Evolutionary conservation across 1,139 yeast genomes (phyloP).

Genomic region (Zygotorulaspora mrakii): DNA sequence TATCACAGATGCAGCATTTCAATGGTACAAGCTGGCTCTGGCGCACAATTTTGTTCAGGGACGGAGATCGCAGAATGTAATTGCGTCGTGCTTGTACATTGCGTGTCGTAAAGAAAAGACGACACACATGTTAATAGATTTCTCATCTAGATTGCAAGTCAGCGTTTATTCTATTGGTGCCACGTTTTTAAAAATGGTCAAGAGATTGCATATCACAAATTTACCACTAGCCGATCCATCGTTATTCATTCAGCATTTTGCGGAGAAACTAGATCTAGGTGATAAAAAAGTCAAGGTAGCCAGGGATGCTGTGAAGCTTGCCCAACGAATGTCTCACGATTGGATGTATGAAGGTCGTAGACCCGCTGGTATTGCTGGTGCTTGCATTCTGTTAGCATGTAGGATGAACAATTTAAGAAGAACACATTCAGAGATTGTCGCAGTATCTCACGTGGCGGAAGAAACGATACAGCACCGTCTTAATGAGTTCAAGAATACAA

Average conservation of each 20-base stretch:
- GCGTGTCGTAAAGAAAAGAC: conserved; percentile 92
- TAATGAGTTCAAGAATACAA: conserved; percentile 78
- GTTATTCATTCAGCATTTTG: conserved; percentile 87
- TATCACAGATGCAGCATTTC: conserved; percentile 79
- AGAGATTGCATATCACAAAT: conserved; percentile 65
- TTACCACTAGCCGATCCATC: conserved; percentile 94
- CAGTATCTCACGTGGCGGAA: conserved; percentile 92
- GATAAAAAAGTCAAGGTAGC: conserved; percentile 69
- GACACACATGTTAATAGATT: conserved; percentile 93
- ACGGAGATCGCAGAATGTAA: conserved; percentile 86
- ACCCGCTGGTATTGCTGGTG: conserved; percentile 98
- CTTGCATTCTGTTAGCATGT: conserved; percentile 87
- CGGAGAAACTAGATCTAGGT: conserved; percentile 77
- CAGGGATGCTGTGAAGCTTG: conserved; percentile 79
- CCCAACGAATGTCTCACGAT: conserved; percentile 87
- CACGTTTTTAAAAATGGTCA: conserved; percentile 86
- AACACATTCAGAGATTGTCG: conserved; percentile 89
- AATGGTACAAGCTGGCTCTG: conserved; percentile 84
- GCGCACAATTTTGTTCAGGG: conserved; percentile 92
- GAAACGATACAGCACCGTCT: conserved; percentile 87
- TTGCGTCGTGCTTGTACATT: conserved; percentile 89
- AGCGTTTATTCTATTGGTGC: conserved; percentile 95
- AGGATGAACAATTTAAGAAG: conserved; percentile 93
- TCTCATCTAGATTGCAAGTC: conserved; percentile 82
- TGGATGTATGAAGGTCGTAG: conserved; percentile 97